Evolutionary conservation across 2,329 filamentous ascomycete species (phyloP).

Genomic region (Eurotiales sp.): DNA sequence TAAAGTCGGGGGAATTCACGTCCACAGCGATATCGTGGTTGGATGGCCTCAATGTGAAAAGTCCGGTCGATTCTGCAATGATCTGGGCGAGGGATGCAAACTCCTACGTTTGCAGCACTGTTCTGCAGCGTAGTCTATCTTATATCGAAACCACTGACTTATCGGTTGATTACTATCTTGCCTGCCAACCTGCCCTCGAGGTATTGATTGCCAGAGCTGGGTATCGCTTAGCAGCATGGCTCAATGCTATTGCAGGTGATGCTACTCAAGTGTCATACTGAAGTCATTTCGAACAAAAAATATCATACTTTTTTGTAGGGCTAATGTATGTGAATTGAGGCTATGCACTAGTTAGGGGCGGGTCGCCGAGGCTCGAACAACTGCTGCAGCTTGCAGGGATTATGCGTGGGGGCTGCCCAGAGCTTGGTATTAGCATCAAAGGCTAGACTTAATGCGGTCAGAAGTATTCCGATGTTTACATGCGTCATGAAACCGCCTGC

Average conservation of each 20-base stretch:
- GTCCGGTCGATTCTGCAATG: constrained; percentile 13
- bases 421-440: too few species aligned
- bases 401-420: too few species aligned
- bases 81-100: constrained; percentile 67
- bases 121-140: constrained; percentile 59
- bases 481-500: too few species aligned
- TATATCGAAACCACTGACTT: constrained; percentile 60
- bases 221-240: constrained; percentile 55
- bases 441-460: too few species aligned
- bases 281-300: too few species aligned
- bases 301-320: too few species aligned
- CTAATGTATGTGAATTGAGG: too few species aligned
- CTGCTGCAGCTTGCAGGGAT: too few species aligned
- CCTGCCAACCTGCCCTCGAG: constrained; percentile 62
- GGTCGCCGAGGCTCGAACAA: too few species aligned
- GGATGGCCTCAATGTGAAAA: constrained; percentile 11
- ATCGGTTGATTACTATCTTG: constrained; percentile 60
- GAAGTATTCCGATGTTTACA: too few species aligned
- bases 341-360: too few species aligned
- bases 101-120: constrained; percentile 60
- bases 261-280: background rate
- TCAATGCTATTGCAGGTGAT: background rate
- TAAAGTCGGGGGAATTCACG: constrained; percentile 41
- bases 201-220: constrained; percentile 65
- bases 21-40: constrained; percentile 53